Percentiles rank a stretch among this genome's conserved stretches.
phyloP scores from a whole-genome alignment of 306 rosid species.

The Notholithocarpus densiflorus region DNA sequence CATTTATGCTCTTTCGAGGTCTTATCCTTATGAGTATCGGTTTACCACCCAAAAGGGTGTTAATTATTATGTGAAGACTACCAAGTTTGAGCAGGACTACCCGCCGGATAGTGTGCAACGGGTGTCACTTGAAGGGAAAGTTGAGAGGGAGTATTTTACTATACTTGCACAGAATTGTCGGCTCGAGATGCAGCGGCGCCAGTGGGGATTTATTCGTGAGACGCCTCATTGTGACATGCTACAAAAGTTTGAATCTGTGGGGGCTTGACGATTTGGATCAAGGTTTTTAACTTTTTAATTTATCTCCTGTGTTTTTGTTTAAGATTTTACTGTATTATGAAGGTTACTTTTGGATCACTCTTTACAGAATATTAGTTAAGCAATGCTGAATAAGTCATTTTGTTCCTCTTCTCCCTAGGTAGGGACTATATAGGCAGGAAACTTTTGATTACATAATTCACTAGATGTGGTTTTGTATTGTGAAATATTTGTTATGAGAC shows the following conservation, averaged over 20 bases:
- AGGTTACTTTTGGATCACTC: constrained; percentile 16
- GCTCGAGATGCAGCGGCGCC: constrained; percentile 80
- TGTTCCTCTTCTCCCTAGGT: constrained; percentile 8
- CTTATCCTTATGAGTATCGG: constrained; percentile 66
- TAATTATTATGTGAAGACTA: constrained; percentile 74
- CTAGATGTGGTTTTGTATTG: background rate
- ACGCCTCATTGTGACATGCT: constrained; percentile 90
- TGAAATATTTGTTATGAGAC: background rate
- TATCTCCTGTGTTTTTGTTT: constrained; percentile 25
- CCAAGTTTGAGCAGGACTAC: constrained; percentile 65
- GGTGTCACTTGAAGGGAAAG: constrained; percentile 39
- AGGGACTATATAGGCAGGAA: background rate
- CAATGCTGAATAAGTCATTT: constrained; percentile 35
- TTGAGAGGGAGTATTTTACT: constrained; percentile 72
- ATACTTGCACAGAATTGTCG: constrained; percentile 77
- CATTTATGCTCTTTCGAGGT: constrained; percentile 48
- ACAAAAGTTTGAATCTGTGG: constrained; percentile 43
- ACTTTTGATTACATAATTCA: background rate
- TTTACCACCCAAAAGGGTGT: constrained; percentile 65
- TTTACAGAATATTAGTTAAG: constrained; percentile 22
- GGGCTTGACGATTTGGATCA: constrained; percentile 36
- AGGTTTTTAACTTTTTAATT: constrained; percentile 31
- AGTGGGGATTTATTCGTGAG: constrained; percentile 88
- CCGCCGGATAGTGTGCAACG: constrained; percentile 48
- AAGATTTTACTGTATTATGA: constrained; percentile 13